phyloP scores from a whole-genome alignment of 805 yeast genomes.

The Teunomyces barrocoloradensis region DNA sequence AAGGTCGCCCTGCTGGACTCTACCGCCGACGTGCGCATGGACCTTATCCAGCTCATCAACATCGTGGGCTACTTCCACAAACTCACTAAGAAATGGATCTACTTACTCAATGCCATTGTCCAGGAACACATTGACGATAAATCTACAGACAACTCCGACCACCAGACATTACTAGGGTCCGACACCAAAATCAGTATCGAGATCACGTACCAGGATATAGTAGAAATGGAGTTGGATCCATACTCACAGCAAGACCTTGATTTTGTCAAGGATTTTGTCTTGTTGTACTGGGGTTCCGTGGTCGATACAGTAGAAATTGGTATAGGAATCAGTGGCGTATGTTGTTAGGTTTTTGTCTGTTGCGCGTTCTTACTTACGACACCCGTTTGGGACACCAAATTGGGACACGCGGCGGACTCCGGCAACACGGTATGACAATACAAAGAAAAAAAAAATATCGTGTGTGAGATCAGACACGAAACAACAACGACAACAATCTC shows the following conservation, averaged over 20 bases:
- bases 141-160: conserved; percentile 6
- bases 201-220: conserved; percentile 40
- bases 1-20: neutral
- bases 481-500: no score
- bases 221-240: conserved; percentile 44
- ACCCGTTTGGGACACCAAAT: no score
- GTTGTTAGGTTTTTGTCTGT: conserved; percentile 18
- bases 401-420: no score
- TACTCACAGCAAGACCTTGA: conserved; percentile 36
- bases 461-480: no score
- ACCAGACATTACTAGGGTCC: conserved; percentile 7
- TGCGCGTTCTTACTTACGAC: no score
- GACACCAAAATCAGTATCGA: conserved; percentile 20
- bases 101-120: conserved; percentile 31
- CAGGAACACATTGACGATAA: conserved; percentile 20
- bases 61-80: conserved; percentile 40
- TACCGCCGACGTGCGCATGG: conserved; percentile 9
- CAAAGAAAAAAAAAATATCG: no score
- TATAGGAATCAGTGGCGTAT: conserved; percentile 29
- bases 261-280: conserved; percentile 35
- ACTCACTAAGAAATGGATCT: conserved; percentile 29
- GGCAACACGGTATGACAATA: no score
- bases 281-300: conserved; percentile 29
- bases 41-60: conserved; percentile 21
- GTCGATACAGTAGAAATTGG: conserved; percentile 33